Percentiles rank a stretch among this genome's conserved stretches.
Evolutionary conservation across 2,329 filamentous ascomycete genomes (phyloP).

Genomic region (Aureobasidium musti): DNA sequence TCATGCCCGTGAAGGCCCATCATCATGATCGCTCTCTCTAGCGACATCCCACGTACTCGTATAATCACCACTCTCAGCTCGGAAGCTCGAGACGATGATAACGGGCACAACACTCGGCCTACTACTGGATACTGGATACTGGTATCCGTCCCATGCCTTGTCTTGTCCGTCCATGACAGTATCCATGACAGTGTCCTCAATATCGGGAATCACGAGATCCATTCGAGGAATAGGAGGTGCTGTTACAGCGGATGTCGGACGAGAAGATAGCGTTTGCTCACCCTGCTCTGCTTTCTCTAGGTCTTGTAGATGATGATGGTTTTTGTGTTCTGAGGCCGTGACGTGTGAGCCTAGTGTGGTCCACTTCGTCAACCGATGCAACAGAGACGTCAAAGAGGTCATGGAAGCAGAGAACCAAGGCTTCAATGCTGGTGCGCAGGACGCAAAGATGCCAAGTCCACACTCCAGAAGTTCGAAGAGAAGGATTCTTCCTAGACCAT

Average conservation of each 20-base stretch:
- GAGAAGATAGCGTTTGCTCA: not conserved
- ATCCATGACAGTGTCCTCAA: slow-evolving; percentile 19
- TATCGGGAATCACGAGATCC: slow-evolving; percentile 19
- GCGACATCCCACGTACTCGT: slow-evolving; percentile 2
- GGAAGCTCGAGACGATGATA: not conserved
- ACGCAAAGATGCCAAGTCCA: slow-evolving; percentile 19
- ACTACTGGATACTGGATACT: not conserved
- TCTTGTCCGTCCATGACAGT: slow-evolving; percentile 13
- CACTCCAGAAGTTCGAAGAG: slow-evolving; percentile 22
- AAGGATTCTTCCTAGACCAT: slow-evolving; percentile 23
- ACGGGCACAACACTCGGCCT: not conserved
- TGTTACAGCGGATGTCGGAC: not conserved
- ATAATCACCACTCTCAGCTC: slow-evolving; percentile 9
- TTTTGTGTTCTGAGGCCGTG: not conserved
- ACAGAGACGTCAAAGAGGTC: slow-evolving; percentile 1
- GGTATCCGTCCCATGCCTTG: not conserved
- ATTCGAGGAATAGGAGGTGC: not conserved
- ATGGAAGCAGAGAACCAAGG: slow-evolving; percentile 8
- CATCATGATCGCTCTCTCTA: not conserved
- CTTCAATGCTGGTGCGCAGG: slow-evolving; percentile 22
- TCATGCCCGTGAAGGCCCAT: not conserved
- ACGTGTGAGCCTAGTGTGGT: not conserved
- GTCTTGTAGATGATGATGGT: not conserved
- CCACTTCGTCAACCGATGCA: slow-evolving; percentile 11
- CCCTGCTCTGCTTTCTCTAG: not conserved